A percentile compares a stretch with the other conserved stretches of the same genome.
Evolutionary conservation across 2,329 filamentous ascomycete species (phyloP).

Genomic region (Colletotrichum acutatum): DNA sequence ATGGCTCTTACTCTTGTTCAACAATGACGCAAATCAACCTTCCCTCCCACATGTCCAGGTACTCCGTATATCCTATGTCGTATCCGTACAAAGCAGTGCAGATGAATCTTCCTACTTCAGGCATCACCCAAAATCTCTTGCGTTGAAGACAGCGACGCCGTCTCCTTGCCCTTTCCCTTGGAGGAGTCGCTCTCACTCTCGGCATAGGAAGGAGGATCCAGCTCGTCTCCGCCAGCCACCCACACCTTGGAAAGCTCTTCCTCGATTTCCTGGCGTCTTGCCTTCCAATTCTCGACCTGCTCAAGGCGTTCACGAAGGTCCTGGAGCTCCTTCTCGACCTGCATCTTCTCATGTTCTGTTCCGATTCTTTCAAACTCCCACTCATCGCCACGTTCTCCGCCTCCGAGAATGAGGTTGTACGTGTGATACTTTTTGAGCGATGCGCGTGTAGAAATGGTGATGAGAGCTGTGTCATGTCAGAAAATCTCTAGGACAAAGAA

Average conservation of each 20-base stretch:
- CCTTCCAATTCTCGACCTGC: constrained; percentile 87
- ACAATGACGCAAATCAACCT: constrained; percentile 1
- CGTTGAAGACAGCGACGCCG: neutral
- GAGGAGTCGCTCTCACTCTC: constrained; percentile 37
- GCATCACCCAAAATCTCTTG: constrained; percentile 29
- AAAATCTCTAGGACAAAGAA: neutral
- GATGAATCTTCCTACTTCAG: neutral
- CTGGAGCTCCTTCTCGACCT: constrained; percentile 89
- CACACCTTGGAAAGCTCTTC: constrained; percentile 76
- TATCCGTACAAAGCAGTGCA: constrained; percentile 9
- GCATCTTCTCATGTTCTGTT: constrained; percentile 91
- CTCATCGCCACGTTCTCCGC: constrained; percentile 82
- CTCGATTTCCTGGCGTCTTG: constrained; percentile 83
- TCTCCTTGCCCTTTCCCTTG: constrained; percentile 30
- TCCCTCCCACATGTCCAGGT: neutral
- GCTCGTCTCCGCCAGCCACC: constrained; percentile 62
- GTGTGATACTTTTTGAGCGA: constrained; percentile 97
- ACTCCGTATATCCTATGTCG: constrained; percentile 7
- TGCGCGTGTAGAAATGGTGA: constrained; percentile 94
- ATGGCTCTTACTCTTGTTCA: constrained; percentile 1
- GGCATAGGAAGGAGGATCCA: constrained; percentile 60
- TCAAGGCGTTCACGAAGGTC: constrained; percentile 83
- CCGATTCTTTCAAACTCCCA: constrained; percentile 97
- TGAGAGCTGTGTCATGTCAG: constrained; percentile 70
- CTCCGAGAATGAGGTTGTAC: constrained; percentile 86